A percentile compares a stretch with the other conserved stretches of the same genome.
Conservation (phyloP, 179 eudicot genomes). For the Dionaea muscipula region DNA sequence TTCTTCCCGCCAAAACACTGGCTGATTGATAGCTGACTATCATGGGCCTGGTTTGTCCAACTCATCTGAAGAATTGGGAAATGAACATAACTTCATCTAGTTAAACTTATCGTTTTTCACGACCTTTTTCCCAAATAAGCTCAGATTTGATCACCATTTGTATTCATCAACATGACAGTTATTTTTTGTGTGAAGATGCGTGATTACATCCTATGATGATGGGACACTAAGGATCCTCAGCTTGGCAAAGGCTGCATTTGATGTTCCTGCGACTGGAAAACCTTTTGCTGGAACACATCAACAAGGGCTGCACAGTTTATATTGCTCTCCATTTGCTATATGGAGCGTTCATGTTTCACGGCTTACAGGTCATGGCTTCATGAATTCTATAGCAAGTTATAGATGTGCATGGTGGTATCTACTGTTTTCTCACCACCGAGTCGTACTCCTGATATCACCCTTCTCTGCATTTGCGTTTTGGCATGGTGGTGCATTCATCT, state of each 20-base stretch:
- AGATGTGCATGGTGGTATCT: neutral
- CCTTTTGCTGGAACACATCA: slow-evolving; percentile 44
- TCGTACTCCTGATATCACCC: neutral
- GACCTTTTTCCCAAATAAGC: too few relatives aligned
- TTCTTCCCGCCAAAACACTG: too few relatives aligned
- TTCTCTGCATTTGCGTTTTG: neutral
- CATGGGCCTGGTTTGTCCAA: too few relatives aligned
- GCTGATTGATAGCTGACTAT: too few relatives aligned
- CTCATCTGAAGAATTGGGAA: too few relatives aligned
- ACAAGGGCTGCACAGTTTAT: slow-evolving; percentile 51
- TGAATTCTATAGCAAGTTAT: neutral
- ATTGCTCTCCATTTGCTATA: slow-evolving; percentile 54
- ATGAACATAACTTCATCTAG: too few relatives aligned
- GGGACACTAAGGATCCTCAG: slow-evolving; percentile 65
- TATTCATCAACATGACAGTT: slow-evolving; percentile 8
- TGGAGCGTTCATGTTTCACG: slow-evolving; percentile 82
- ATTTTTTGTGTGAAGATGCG: slow-evolving; percentile 38
- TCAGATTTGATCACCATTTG: too few relatives aligned
- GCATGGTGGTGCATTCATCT: too few relatives aligned
- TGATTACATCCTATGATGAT: slow-evolving; percentile 60
- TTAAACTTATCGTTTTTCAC: too few relatives aligned
- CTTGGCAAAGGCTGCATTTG: slow-evolving; percentile 52
- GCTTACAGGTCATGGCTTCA: slow-evolving; percentile 40
- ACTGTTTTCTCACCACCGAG: neutral
- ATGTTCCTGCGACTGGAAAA: slow-evolving; percentile 67